A percentile compares a stretch with the other conserved stretches of the same genome.
These are phyloP conservation scores for Chionographis japonica DNA, from an alignment of 106 monocot genomes.

Conservation along the genomic window DNA sequence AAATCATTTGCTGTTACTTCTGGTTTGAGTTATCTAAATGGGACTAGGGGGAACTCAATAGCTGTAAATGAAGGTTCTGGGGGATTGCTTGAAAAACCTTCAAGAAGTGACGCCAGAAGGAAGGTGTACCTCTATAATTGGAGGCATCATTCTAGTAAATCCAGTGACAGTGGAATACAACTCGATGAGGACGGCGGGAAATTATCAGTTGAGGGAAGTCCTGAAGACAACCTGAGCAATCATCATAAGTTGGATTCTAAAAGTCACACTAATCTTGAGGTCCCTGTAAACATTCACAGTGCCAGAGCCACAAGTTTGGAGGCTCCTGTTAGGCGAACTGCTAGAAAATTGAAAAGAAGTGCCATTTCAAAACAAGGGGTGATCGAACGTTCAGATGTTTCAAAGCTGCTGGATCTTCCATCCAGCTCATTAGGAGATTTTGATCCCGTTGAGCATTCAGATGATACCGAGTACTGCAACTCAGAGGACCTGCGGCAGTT, in stretches of 20 bases:
- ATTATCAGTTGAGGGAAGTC: conserved; percentile 29
- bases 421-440: conserved; percentile 24
- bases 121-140: conserved; percentile 84
- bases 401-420: conserved; percentile 34
- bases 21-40: conserved; percentile 24
- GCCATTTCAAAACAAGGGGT: conserved; percentile 18
- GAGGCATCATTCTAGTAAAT: conserved; percentile 59
- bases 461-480: conserved; percentile 46
- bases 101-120: conserved; percentile 27
- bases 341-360: conserved; percentile 35
- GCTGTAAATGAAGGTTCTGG: conserved; percentile 11
- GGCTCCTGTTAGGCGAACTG: conserved; percentile 25
- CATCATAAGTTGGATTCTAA: conserved; percentile 24
- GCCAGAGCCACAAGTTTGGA: conserved; percentile 7
- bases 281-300: conserved; percentile 14
- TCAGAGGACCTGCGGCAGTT: conserved; percentile 36
- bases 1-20: conserved; percentile 41
- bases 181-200: conserved; percentile 24
- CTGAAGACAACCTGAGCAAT: conserved; percentile 22
- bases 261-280: conserved; percentile 25
- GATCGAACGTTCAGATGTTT: conserved; percentile 18
- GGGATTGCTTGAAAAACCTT: conserved; percentile 14
- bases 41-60: conserved; percentile 2
- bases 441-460: conserved; percentile 43
- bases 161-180: conserved; percentile 52